Conservation (phyloP, 441 rosid genomes). For the Erysimum cheiri region DNA sequence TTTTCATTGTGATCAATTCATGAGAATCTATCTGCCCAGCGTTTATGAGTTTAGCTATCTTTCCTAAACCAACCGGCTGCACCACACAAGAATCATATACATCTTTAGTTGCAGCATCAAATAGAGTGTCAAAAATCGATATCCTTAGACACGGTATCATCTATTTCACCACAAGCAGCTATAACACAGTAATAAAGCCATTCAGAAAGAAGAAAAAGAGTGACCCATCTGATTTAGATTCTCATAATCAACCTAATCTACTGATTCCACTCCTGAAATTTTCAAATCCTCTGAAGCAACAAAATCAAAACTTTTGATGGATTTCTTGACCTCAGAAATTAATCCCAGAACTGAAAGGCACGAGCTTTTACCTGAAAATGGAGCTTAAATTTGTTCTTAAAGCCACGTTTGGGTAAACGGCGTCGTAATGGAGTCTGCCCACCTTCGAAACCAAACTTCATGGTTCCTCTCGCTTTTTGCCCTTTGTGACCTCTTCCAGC, state of each 20-base stretch:
- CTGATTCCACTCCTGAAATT: not conserved
- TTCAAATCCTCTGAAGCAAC: not conserved
- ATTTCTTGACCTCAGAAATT: not conserved
- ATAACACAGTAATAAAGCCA: not conserved
- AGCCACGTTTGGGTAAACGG: conserved; percentile 89
- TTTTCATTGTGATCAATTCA: conserved; percentile 94
- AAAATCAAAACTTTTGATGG: not conserved
- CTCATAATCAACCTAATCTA: conserved; percentile 17
- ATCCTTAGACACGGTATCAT: not conserved
- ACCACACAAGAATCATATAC: conserved; percentile 28
- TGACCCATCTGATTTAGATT: conserved; percentile 12
- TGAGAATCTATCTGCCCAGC: conserved; percentile 94
- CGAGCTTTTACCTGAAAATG: conserved; percentile 66
- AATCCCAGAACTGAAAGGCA: conserved; percentile 4
- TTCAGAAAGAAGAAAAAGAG: not conserved
- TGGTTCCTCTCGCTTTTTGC: conserved; percentile 87
- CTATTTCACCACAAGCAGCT: conserved; percentile 12
- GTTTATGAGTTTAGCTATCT: conserved; percentile 87
- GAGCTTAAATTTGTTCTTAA: conserved; percentile 85
- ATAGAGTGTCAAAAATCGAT: not conserved
- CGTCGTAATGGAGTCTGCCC: conserved; percentile 96
- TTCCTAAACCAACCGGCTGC: conserved; percentile 97
- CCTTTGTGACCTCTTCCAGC: conserved; percentile 97
- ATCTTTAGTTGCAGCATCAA: conserved; percentile 20
- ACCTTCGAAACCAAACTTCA: conserved; percentile 93